Conservation (phyloP, 768 basidiomycete species). For the Pulveroboletus sp. region DNA sequence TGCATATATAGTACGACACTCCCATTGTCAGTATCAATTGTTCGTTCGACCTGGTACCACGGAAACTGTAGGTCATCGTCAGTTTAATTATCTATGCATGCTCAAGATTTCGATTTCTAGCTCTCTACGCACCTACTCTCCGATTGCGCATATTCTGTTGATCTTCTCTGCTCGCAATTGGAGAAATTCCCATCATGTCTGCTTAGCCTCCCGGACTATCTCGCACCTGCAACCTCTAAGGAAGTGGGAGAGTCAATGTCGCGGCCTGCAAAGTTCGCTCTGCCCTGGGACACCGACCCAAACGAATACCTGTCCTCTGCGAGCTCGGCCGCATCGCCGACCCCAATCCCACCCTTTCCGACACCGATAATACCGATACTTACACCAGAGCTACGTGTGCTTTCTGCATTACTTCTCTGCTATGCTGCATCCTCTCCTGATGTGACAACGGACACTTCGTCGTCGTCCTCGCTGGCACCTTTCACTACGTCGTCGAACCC, state of each 20-base stretch:
- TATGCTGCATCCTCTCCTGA: slow-evolving; percentile 4
- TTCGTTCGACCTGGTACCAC: slow-evolving; percentile 77
- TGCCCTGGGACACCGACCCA: slow-evolving; percentile 9
- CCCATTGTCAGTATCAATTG: slow-evolving; percentile 71
- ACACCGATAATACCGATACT: slow-evolving; percentile 86
- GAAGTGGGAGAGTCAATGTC: background rate
- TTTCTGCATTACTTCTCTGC: slow-evolving; percentile 59
- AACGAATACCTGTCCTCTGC: background rate
- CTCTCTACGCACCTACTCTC: slow-evolving; percentile 25
- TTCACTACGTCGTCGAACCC: background rate
- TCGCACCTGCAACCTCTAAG: background rate
- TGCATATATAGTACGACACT: slow-evolving; percentile 89
- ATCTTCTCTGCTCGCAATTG: slow-evolving; percentile 30
- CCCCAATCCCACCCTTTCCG: slow-evolving; percentile 17
- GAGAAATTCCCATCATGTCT: slow-evolving; percentile 25
- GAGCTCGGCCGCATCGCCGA: background rate
- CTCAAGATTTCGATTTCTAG: slow-evolving; percentile 31
- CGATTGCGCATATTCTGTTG: slow-evolving; percentile 30
- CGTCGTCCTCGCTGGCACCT: background rate
- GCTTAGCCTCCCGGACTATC: slow-evolving; percentile 25
- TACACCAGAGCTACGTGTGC: slow-evolving; percentile 69
- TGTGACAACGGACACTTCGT: background rate
- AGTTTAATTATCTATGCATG: background rate
- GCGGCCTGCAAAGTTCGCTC: background rate
- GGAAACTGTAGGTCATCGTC: slow-evolving; percentile 36